phyloP scores from a whole-genome alignment of 2,329 filamentous ascomycete species.

The Hypoxylon sp. region DNA sequence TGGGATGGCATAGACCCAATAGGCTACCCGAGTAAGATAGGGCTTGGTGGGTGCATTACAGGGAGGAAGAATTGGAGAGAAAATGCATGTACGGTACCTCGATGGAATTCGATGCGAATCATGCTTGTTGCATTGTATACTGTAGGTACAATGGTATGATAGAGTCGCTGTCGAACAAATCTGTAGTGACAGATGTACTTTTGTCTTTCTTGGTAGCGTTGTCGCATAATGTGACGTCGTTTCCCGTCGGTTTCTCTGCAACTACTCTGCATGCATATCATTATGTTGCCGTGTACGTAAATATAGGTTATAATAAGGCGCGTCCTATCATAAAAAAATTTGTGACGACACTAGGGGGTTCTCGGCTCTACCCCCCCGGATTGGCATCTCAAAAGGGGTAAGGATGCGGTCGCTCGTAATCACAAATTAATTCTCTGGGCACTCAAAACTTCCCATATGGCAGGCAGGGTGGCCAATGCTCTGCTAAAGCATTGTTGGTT shows the following conservation, averaged over 20 bases:
- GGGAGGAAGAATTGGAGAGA: neutral
- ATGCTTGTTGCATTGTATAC: too few species aligned
- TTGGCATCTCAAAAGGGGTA: conserved; percentile 33
- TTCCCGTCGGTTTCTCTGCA: too few species aligned
- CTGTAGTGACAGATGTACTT: neutral
- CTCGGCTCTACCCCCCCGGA: conserved; percentile 37
- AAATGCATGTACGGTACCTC: too few species aligned
- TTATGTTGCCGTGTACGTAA: too few species aligned
- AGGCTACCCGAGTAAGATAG: neutral
- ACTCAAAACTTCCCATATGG: conserved; percentile 8
- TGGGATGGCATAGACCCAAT: conserved; percentile 13
- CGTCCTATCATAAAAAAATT: conserved; percentile 7
- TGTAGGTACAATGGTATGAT: too few species aligned
- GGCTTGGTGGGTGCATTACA: neutral
- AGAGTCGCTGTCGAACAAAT: neutral
- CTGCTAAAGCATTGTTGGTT: conserved; percentile 16
- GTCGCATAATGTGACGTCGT: conserved; percentile 29
- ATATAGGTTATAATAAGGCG: too few species aligned
- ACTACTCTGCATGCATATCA: too few species aligned
- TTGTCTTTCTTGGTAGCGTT: conserved; percentile 2
- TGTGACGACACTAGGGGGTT: conserved; percentile 20
- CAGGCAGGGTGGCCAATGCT: conserved; percentile 22
- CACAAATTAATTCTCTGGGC: conserved; percentile 31
- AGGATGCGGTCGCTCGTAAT: conserved; percentile 33
- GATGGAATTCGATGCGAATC: too few species aligned